phyloP scores from a whole-genome alignment of 1,284 basidiomycete genomes.

The Boletus albobrunnescens region DNA sequence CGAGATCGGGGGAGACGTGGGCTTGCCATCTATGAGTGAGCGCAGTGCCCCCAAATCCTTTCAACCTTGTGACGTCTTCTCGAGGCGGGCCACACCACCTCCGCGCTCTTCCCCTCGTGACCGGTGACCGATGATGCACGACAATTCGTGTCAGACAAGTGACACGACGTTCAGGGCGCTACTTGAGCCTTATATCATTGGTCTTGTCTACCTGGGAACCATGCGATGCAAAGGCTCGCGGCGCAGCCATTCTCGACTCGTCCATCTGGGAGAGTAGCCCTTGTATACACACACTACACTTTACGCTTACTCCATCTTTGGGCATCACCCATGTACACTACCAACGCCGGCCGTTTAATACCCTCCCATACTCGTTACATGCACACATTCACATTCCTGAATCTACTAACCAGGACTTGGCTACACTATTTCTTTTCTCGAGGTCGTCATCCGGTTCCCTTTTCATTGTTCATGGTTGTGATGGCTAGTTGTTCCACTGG shows the following conservation, averaged over 20 bases:
- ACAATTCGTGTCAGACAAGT: background rate
- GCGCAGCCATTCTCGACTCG: background rate
- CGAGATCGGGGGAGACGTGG: slow-evolving; percentile 33
- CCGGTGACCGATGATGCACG: slow-evolving; percentile 23
- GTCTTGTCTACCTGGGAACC: background rate
- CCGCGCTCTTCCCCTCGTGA: slow-evolving; percentile 25
- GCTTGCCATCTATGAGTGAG: slow-evolving; percentile 24
- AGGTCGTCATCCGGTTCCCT: slow-evolving; percentile 8
- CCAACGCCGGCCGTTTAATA: slow-evolving; percentile 32
- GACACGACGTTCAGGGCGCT: background rate
- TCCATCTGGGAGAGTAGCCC: background rate
- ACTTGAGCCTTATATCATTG: background rate
- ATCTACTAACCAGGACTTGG: slow-evolving; percentile 12
- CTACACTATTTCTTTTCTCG: slow-evolving; percentile 7
- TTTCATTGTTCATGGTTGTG: slow-evolving; percentile 6
- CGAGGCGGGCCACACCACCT: slow-evolving; percentile 18
- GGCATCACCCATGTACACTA: slow-evolving; percentile 14
- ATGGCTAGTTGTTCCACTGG: slow-evolving; percentile 6
- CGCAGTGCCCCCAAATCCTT: background rate
- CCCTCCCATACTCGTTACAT: slow-evolving; percentile 19
- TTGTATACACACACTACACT: background rate
- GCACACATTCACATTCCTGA: slow-evolving; percentile 13
- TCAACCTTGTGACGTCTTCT: slow-evolving; percentile 13
- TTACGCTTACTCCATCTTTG: background rate
- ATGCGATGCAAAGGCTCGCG: background rate